These are phyloP conservation scores for Ziziphus jujuba DNA, from an alignment of 306 rosid species.

Conservation along the genomic window DNA sequence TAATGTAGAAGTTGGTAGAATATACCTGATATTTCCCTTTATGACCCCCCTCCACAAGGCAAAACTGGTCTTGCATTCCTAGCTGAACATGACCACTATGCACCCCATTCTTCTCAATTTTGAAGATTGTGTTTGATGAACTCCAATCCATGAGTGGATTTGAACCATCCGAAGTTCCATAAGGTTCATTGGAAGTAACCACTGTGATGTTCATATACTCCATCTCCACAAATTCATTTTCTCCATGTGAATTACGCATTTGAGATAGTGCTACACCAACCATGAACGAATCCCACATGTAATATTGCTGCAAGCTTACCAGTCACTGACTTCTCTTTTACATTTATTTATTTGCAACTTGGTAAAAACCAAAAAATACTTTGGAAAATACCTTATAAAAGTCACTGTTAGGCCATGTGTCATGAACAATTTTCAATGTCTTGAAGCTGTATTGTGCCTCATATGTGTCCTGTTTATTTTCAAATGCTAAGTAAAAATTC, in stretches of 20 bases:
- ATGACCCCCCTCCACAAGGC: slow-evolving; percentile 42
- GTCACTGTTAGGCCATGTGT: slow-evolving; percentile 44
- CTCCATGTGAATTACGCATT: slow-evolving; percentile 49
- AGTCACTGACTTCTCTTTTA: background rate
- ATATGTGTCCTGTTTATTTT: slow-evolving; percentile 37
- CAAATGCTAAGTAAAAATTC: slow-evolving; percentile 46
- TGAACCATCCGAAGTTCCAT: slow-evolving; percentile 58
- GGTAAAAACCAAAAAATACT: background rate
- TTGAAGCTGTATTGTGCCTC: slow-evolving; percentile 62
- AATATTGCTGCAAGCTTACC: slow-evolving; percentile 40
- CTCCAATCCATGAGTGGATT: slow-evolving; percentile 48
- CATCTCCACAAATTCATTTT: slow-evolving; percentile 66
- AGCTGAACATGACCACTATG: slow-evolving; percentile 67
- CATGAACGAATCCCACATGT: slow-evolving; percentile 64
- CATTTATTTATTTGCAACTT: background rate
- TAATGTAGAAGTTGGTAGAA: background rate
- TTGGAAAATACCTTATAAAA: slow-evolving; percentile 43
- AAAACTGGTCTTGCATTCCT: slow-evolving; percentile 58
- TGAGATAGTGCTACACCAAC: slow-evolving; percentile 52
- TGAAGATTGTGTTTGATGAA: slow-evolving; percentile 34
- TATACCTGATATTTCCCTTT: slow-evolving; percentile 64
- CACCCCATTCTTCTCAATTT: slow-evolving; percentile 43
- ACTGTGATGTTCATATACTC: slow-evolving; percentile 60
- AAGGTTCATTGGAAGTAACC: slow-evolving; percentile 60
- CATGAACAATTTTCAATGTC: slow-evolving; percentile 58